Conservation (phyloP, 306 rosid genomes). For the Vigna trinervia region DNA sequence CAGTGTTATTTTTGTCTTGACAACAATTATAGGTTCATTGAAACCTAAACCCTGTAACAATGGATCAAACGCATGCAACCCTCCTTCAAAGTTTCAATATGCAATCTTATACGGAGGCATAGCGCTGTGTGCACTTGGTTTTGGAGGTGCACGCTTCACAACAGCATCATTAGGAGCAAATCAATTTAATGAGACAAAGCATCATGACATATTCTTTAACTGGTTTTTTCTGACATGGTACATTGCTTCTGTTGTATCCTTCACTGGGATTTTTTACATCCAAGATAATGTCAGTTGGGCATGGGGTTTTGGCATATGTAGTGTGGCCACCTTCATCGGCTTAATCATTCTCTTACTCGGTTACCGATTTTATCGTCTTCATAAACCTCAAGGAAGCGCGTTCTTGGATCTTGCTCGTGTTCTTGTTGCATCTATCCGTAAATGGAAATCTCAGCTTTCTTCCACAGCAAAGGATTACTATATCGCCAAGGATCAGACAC, state of each 20-base stretch:
- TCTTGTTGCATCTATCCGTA: slow-evolving; percentile 49
- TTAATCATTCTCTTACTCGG: slow-evolving; percentile 43
- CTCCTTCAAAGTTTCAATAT: slow-evolving; percentile 43
- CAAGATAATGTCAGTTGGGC: slow-evolving; percentile 53
- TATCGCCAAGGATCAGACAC: slow-evolving; percentile 15
- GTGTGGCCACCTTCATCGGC: slow-evolving; percentile 28
- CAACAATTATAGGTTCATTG: slow-evolving; percentile 43
- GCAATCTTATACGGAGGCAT: slow-evolving; percentile 42
- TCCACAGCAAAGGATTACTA: slow-evolving; percentile 41
- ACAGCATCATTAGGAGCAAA: slow-evolving; percentile 54
- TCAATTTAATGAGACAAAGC: slow-evolving; percentile 50
- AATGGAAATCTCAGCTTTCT: slow-evolving; percentile 46
- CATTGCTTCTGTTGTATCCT: slow-evolving; percentile 8
- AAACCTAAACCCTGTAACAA: slow-evolving; percentile 47
- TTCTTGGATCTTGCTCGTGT: slow-evolving; percentile 47
- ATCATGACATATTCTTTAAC: slow-evolving; percentile 51
- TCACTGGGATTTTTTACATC: slow-evolving; percentile 47
- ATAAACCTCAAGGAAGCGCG: slow-evolving; percentile 47
- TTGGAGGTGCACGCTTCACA: slow-evolving; percentile 59
- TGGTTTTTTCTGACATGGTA: slow-evolving; percentile 53
- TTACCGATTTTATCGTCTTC: slow-evolving; percentile 43
- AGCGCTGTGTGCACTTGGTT: slow-evolving; percentile 45
- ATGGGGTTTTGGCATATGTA: slow-evolving; percentile 50
- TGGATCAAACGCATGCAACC: slow-evolving; percentile 41
- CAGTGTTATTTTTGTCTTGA: slow-evolving; percentile 40